phyloP scores from a whole-genome alignment of 2,329 filamentous ascomycete genomes.

The Ascochyta viciae-villosae region DNA sequence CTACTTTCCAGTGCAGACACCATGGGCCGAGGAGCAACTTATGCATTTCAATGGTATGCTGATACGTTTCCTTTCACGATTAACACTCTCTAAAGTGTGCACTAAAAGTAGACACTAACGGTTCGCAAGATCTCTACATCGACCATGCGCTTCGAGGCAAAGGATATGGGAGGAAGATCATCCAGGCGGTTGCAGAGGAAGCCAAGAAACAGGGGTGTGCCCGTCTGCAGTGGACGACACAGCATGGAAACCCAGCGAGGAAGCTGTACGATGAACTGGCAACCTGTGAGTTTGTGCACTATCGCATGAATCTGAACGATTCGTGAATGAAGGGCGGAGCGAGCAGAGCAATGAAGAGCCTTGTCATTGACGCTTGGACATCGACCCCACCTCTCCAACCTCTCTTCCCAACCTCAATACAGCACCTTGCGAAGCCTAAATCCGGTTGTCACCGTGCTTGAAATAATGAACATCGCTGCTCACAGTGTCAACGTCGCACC shows the following conservation, averaged over 20 bases:
- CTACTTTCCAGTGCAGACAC: constrained; percentile 16
- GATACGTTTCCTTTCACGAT: not conserved
- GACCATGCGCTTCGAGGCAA: constrained; percentile 17
- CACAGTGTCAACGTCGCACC: constrained; percentile 5
- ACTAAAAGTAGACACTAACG: not conserved
- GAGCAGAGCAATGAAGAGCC: not conserved
- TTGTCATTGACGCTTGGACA: not conserved
- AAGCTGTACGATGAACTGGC: constrained; percentile 19
- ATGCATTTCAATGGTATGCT: constrained; percentile 17
- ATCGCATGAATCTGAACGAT: constrained; percentile 5
- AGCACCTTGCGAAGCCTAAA: too few species aligned
- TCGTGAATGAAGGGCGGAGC: not conserved
- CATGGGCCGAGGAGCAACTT: constrained; percentile 17
- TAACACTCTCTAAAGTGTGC: not conserved
- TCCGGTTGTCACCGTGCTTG: too few species aligned
- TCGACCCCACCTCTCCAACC: not conserved
- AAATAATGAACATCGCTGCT: not conserved
- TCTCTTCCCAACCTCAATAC: not conserved
- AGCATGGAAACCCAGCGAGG: constrained; percentile 16
- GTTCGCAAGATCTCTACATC: constrained; percentile 6
- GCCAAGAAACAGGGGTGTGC: constrained; percentile 11
- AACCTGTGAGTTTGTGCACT: constrained; percentile 11
- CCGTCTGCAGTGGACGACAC: constrained; percentile 17
- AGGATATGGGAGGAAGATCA: constrained; percentile 15
- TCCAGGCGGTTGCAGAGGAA: constrained; percentile 12